These are phyloP conservation scores for Podosphaera leucotricha DNA, from an alignment of 2,329 filamentous ascomycete species.

Conservation along the genomic window DNA sequence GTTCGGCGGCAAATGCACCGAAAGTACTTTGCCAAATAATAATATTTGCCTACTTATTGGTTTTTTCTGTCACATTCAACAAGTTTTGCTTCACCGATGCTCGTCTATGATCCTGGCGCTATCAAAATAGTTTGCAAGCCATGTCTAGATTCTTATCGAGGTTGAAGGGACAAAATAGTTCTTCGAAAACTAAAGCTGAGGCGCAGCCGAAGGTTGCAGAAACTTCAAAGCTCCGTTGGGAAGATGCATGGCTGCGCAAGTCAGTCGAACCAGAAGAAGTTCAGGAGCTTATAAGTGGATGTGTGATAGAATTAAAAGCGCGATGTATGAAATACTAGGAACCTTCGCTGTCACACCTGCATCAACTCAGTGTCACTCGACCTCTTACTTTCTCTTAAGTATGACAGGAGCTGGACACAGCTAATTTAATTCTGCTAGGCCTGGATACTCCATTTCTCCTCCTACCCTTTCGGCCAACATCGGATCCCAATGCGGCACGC, in stretches of 20 bases:
- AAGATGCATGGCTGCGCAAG: constrained; percentile 65
- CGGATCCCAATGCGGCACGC: constrained; percentile 74
- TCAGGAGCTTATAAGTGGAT: constrained; percentile 61
- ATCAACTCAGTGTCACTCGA: constrained; percentile 5
- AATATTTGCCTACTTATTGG: neutral
- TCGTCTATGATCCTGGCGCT: neutral
- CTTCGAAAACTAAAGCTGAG: constrained; percentile 37
- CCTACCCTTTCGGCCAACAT: constrained; percentile 79
- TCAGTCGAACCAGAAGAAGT: constrained; percentile 77
- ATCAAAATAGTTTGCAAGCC: neutral
- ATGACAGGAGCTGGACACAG: constrained; percentile 4
- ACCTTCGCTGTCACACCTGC: constrained; percentile 12
- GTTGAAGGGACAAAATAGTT: constrained; percentile 47
- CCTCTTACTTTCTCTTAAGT: constrained; percentile 1
- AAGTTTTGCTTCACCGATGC: neutral
- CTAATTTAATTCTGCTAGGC: constrained; percentile 26
- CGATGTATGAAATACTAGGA: constrained; percentile 45
- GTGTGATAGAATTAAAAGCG: constrained; percentile 78
- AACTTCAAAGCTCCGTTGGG: constrained; percentile 51
- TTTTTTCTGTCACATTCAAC: neutral
- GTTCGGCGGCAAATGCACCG: neutral
- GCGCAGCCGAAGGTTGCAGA: constrained; percentile 25
- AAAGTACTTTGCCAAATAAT: neutral
- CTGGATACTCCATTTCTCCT: constrained; percentile 83
- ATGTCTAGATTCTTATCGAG: constrained; percentile 16